phyloP scores from a whole-genome alignment of 78 protist genomes.

The Cavenderia fasciculata region DNA sequence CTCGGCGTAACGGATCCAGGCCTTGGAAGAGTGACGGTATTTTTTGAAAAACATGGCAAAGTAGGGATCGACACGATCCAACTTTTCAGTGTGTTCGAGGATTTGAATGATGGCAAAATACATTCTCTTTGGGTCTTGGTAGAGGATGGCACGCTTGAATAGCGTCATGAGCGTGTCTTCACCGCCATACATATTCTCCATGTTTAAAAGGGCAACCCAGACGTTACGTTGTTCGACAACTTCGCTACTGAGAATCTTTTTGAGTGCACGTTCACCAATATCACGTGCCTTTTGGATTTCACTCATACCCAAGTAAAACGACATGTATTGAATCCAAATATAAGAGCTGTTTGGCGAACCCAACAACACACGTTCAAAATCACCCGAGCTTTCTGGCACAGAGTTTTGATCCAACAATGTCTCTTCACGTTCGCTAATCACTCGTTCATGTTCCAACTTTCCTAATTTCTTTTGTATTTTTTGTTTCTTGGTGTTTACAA shows the following conservation, averaged over 20 bases:
- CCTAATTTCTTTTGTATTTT: slow-evolving; percentile 23
- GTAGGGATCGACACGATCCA: slow-evolving; percentile 52
- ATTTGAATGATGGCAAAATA: slow-evolving; percentile 26
- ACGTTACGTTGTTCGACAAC: slow-evolving; percentile 91
- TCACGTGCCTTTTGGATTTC: slow-evolving; percentile 93
- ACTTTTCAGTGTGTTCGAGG: slow-evolving; percentile 24
- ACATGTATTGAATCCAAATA: slow-evolving; percentile 96
- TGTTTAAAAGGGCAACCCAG: slow-evolving; percentile 94
- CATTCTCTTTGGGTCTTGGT: slow-evolving; percentile 80
- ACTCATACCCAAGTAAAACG: slow-evolving; percentile 67
- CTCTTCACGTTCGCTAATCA: slow-evolving; percentile 51
- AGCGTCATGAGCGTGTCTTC: slow-evolving; percentile 52
- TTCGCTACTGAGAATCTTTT: slow-evolving; percentile 66
- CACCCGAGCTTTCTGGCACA: slow-evolving; percentile 87
- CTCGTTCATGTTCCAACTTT: slow-evolving; percentile 20
- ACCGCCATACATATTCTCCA: slow-evolving; percentile 92
- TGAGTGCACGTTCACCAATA: slow-evolving; percentile 92
- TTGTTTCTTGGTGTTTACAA: slow-evolving; percentile 36
- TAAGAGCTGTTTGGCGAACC: slow-evolving; percentile 89
- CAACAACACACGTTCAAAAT: slow-evolving; percentile 93
- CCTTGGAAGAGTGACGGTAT: slow-evolving; percentile 59
- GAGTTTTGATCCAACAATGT: slow-evolving; percentile 26
- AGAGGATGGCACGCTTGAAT: slow-evolving; percentile 81
- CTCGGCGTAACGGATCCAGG: slow-evolving; percentile 78
- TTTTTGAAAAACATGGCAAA: slow-evolving; percentile 77